Conservation (phyloP, 108 stramenopile genomes). For the Fistulifera solaris region DNA sequence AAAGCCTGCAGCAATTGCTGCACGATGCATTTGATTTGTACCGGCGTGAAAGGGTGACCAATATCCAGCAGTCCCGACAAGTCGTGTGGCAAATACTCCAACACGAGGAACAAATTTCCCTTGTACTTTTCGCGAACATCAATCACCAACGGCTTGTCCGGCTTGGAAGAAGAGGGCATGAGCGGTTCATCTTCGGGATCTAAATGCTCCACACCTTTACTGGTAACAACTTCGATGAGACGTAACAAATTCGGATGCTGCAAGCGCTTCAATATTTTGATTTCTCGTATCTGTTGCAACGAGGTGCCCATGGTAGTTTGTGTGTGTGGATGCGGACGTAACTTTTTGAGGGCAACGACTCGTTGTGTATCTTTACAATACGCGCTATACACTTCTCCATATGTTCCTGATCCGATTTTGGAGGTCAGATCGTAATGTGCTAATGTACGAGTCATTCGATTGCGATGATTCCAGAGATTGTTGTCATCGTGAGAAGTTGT, state of each 20-base stretch:
- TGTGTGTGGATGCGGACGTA: slow-evolving; percentile 55
- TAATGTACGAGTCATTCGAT: slow-evolving; percentile 60
- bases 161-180: not conserved
- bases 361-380: slow-evolving; percentile 39
- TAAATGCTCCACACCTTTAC: slow-evolving; percentile 67
- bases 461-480: slow-evolving; percentile 13
- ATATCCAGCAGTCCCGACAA: slow-evolving; percentile 77
- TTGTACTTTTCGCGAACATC: slow-evolving; percentile 72
- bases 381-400: slow-evolving; percentile 80
- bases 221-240: slow-evolving; percentile 78
- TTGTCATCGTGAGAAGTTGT: not conserved
- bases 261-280: slow-evolving; percentile 72
- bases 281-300: slow-evolving; percentile 71
- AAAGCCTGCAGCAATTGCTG: slow-evolving; percentile 64
- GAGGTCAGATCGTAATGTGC: slow-evolving; percentile 63
- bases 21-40: slow-evolving; percentile 68
- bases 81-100: slow-evolving; percentile 81
- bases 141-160: slow-evolving; percentile 11
- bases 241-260: slow-evolving; percentile 63
- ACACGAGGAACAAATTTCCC: slow-evolving; percentile 71
- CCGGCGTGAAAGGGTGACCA: slow-evolving; percentile 52
- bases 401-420: slow-evolving; percentile 84
- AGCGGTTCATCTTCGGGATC: slow-evolving; percentile 55
- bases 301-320: slow-evolving; percentile 59
- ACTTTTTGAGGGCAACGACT: slow-evolving; percentile 76